Conservation (phyloP, 768 basidiomycete genomes). For the Russula sp. region DNA sequence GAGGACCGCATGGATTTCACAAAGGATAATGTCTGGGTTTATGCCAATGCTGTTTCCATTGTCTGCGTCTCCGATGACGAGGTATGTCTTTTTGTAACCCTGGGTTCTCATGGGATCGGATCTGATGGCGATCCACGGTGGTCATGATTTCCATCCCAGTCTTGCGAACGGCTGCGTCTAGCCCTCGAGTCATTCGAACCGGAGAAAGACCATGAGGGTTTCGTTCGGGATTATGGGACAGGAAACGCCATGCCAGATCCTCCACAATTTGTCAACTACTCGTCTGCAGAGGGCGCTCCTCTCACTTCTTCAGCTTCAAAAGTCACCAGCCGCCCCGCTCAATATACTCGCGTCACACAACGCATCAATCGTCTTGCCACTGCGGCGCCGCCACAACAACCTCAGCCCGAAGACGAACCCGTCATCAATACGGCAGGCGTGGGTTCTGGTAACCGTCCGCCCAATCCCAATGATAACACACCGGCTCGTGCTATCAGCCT, state of each 20-base stretch:
- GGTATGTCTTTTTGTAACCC: constrained; percentile 44
- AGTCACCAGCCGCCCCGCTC: constrained; percentile 55
- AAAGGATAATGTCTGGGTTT: constrained; percentile 95
- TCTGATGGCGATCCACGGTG: constrained; percentile 8
- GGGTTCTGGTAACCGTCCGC: constrained; percentile 57
- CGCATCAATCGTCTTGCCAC: constrained; percentile 34
- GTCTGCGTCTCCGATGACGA: constrained; percentile 96
- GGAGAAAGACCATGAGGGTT: constrained; percentile 82
- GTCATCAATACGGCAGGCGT: constrained; percentile 63
- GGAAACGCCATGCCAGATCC: constrained; percentile 86
- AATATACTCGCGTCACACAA: constrained; percentile 47
- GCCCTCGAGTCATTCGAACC: constrained; percentile 88
- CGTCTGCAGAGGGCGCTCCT: constrained; percentile 51
- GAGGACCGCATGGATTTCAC: constrained; percentile 88
- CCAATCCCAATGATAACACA: constrained; percentile 37
- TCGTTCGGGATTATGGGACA: constrained; percentile 86
- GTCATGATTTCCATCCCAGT: no score
- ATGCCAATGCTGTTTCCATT: constrained; percentile 93
- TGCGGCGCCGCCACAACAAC: constrained; percentile 37
- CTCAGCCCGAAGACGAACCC: constrained; percentile 44
- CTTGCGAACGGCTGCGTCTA: constrained; percentile 85
- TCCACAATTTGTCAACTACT: constrained; percentile 82
- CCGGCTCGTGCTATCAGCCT: constrained; percentile 38
- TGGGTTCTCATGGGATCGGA: neutral
- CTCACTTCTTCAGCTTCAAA: constrained; percentile 58